Evolutionary conservation across 2,329 filamentous ascomycete genomes (phyloP), one percentile per base, ranked within the genome.

Genomic region (Penicillium sp.): DNA sequence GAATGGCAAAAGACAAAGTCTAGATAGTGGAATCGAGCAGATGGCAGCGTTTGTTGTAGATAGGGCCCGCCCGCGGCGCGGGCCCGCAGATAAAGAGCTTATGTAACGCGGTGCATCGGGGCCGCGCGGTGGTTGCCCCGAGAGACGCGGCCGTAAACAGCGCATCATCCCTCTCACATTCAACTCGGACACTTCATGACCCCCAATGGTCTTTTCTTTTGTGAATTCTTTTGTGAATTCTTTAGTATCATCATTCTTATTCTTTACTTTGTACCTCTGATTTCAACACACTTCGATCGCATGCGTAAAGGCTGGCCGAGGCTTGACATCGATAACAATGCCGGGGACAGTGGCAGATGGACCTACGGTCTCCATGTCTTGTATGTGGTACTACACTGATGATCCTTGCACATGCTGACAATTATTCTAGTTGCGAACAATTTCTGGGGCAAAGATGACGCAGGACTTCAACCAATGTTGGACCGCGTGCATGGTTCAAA

Each of bases 361-460:
- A 66, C 87, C 87, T 65, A 82, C 83, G 50, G 86, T 89, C 67
- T 79, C 85, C 65, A 78, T 89, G 69, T 89, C 87, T 45, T 89
- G 86, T 89, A 78, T 69, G 80, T 46, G 40, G 35, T 46, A 18
- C 20, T 9, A 37, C 24, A 10, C 6, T 22, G 14, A 42, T 14
- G 8, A 53, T 16, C 5, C 8, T 26, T 26, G n/a, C 10, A 38
- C 22, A 18, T 18, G 18, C 58, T 63, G 32, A 64, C 39, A 29
- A 14, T 22, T 13, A 10, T 7, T 47, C 5, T 59, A 92, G 74
- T 99, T 79, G 93, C 94, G 69, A 99, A 99, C 79, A 99, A 99
- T 74, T 99, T 99, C 76, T 99, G 94, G 94, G 94, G 94, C 62
- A 97, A 96, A 81, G 93, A 97, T 74, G 94, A 99, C 81, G 94